Evolutionary conservation across 2,329 filamentous ascomycete species (phyloP).

Genomic region (Colletotrichum ledebouriae): DNA sequence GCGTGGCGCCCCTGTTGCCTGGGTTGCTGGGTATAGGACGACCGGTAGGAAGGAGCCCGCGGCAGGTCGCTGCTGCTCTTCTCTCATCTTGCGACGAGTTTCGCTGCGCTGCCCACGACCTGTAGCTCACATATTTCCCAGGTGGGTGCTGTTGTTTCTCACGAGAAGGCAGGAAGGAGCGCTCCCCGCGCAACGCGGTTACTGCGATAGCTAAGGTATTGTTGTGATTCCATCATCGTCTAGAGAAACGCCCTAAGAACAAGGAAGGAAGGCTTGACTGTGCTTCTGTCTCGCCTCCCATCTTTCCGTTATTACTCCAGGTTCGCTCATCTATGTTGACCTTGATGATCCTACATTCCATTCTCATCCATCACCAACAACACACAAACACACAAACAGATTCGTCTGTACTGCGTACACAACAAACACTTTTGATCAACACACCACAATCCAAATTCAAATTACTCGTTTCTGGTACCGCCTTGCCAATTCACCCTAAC

Average conservation of each 20-base stretch:
- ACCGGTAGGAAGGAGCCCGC: conserved; percentile 14
- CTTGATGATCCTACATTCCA: conserved; percentile 21
- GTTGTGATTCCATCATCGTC: conserved; percentile 30
- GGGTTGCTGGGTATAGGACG: conserved; percentile 18
- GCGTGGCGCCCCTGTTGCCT: conserved; percentile 29
- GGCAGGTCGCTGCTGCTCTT: conserved; percentile 18
- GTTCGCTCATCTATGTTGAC: conserved; percentile 6
- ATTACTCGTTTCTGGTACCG: conserved; percentile 10
- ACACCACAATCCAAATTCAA: conserved; percentile 6
- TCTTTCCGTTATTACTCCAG: conserved; percentile 18
- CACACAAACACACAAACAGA: conserved; percentile 20
- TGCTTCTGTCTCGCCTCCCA: conserved; percentile 15
- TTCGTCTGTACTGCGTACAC: conserved; percentile 19
- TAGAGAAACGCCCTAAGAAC: not conserved
- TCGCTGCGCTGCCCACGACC: conserved; percentile 21
- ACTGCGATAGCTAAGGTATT: conserved; percentile 18
- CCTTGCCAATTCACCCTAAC: not conserved
- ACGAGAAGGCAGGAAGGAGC: conserved; percentile 17
- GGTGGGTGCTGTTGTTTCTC: conserved; percentile 30
- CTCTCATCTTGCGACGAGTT: conserved; percentile 31
- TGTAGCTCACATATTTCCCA: conserved; percentile 1
- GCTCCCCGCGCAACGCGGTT: conserved; percentile 26
- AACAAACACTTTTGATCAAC: conserved; percentile 21
- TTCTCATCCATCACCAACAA: conserved; percentile 16
- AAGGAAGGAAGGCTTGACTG: conserved; percentile 16